phyloP scores from a whole-genome alignment of 805 yeast species.

The Monosporozyma yasuniensis region DNA sequence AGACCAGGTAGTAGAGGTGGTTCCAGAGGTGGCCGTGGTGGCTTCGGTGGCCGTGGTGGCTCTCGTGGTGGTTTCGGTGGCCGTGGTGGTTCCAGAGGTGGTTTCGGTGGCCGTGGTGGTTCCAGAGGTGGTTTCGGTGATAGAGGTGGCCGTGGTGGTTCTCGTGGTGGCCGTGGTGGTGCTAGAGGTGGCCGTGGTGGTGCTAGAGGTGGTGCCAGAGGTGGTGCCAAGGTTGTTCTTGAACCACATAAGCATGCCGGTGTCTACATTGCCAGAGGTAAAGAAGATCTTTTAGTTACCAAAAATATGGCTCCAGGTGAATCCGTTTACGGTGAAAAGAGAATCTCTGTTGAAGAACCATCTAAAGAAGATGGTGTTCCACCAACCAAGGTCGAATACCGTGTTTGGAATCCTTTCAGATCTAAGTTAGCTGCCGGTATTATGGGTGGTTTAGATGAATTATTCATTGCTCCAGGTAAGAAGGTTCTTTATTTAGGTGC shows the following conservation, averaged over 20 bases:
- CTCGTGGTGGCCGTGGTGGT: slow-evolving; percentile 44
- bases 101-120: slow-evolving; percentile 49
- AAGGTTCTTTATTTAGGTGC: slow-evolving; percentile 97
- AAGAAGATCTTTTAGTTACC: slow-evolving; percentile 95
- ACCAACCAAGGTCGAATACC: slow-evolving; percentile 92
- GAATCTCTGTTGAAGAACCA: slow-evolving; percentile 89
- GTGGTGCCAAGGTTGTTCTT: slow-evolving; percentile 92
- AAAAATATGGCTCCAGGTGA: slow-evolving; percentile 98
- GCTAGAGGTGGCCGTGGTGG: slow-evolving; percentile 50
- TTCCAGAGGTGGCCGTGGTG: slow-evolving; percentile 50
- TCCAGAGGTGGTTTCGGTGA: slow-evolving; percentile 42
- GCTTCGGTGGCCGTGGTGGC: slow-evolving; percentile 49
- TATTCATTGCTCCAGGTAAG: slow-evolving; percentile 96
- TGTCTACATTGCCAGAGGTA: slow-evolving; percentile 98
- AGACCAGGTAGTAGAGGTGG: slow-evolving; percentile 62
- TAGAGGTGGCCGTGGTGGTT: slow-evolving; percentile 38
- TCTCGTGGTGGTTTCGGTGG: slow-evolving; percentile 39
- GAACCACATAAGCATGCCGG: slow-evolving; percentile 99
- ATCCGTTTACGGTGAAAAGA: slow-evolving; percentile 96
- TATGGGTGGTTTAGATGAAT: slow-evolving; percentile 98
- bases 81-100: slow-evolving; percentile 49
- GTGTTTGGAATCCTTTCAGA: slow-evolving; percentile 99
- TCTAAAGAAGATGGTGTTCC: slow-evolving; percentile 79
- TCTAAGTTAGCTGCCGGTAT: slow-evolving; percentile 99
- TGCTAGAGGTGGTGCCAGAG: slow-evolving; percentile 72